Base-by-base conservation (phyloP, 169 alveolate genomes). In the Plasmodium vivax region DNA sequence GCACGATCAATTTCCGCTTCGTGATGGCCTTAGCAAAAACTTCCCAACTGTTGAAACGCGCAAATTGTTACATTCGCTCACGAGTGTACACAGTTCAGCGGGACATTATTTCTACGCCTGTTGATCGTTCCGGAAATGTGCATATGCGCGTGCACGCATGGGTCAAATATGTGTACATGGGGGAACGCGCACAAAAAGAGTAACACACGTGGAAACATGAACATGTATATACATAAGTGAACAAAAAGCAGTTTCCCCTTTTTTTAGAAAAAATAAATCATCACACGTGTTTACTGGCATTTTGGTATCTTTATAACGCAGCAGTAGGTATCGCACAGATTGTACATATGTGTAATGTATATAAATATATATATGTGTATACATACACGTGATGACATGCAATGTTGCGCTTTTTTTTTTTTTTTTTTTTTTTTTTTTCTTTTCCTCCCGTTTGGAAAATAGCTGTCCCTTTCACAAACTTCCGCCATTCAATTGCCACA, bases 71-170 rank as follows among this genome's bases (percentile, higher is more conserved):
- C 19, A 36, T 81, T 47, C 68, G 58, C 27, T 68, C 56, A 81
- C 23, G 27, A 51, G 9, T 51, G 23, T 51, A 58, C 58, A 32
- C 32, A 71, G 30, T 81, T 81, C 58, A 81, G 34, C 16, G 68
- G 68, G n/a, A 81, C 19, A 81, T 81, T 81, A 83, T 83, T 83
- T 83, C 92, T 56, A 83, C 47, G 92, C 92, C 56, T 62, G 82
- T 34, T 83, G 23, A 62, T 83, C 75, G 87, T 45, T 43, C 34
- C 38, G 68, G 7, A 82, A 41, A 79, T 79, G 30, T 41, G 6
- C 1, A 79, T 27, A 79, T 23, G 68, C 30, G 43, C 72, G 62
- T 68, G 77, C 77, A 68, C 77, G 32, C 38, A n/a, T 68, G 77
- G 32, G 77, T 68, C 9, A 51, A 51, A 68, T 68, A 23, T 68